phyloP scores from a whole-genome alignment of 805 yeast species.

The Myxozyma neglecta region DNA sequence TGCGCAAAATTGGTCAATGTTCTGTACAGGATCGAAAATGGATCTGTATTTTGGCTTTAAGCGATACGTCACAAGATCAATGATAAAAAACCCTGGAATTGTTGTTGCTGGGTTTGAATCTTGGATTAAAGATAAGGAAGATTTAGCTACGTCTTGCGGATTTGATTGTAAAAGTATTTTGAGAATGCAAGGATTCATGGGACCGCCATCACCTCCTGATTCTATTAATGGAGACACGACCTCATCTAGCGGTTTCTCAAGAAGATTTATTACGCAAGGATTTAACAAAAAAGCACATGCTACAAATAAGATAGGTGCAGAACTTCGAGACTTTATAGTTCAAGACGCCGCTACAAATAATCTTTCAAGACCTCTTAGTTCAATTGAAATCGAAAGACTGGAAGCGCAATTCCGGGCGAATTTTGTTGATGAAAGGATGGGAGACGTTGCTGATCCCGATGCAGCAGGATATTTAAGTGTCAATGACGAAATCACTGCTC shows the following conservation, averaged over 20 bases:
- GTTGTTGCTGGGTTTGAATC: neutral
- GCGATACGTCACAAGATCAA: neutral
- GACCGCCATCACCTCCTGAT: neutral
- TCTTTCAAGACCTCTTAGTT: neutral
- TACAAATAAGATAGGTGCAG: neutral
- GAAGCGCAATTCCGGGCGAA: neutral
- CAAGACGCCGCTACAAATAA: neutral
- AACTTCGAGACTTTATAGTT: neutral
- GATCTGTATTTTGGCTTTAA: slow-evolving; percentile 2
- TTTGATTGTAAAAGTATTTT: neutral
- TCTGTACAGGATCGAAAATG: neutral
- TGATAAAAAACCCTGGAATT: neutral
- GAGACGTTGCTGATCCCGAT: neutral
- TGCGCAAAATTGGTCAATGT: neutral
- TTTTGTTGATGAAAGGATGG: neutral
- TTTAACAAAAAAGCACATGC: neutral
- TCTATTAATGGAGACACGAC: neutral
- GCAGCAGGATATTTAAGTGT: neutral
- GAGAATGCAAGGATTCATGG: neutral
- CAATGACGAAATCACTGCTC: neutral
- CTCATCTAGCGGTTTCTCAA: neutral
- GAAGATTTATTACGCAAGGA: neutral
- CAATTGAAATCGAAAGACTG: neutral
- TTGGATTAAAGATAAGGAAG: neutral
- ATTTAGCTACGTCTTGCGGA: neutral